Evolutionary conservation across 2,329 filamentous ascomycete species (phyloP).

Genomic region (Pyrenophora seminiperda): DNA sequence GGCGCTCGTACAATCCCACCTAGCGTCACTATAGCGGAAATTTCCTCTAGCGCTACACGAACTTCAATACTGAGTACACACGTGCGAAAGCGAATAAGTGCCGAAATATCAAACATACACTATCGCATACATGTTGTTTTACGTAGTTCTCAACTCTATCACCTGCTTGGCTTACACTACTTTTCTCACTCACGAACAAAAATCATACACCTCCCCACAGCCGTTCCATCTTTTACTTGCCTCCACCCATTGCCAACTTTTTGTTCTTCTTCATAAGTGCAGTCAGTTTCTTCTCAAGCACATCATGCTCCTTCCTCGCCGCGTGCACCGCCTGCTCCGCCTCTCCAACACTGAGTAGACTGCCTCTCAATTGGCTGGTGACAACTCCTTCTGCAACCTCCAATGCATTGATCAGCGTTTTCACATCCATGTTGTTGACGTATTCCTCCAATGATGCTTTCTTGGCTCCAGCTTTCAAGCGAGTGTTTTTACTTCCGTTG

Average conservation of each 20-base stretch:
- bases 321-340: slow-evolving; percentile 43
- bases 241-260: slow-evolving; percentile 27
- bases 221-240: not conserved
- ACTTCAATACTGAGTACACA: too few relatives aligned
- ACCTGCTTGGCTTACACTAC: not conserved
- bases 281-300: slow-evolving; percentile 44
- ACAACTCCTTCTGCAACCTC: slow-evolving; percentile 6
- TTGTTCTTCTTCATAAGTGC: slow-evolving; percentile 47
- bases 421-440: too few relatives aligned
- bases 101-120: too few relatives aligned
- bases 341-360: slow-evolving; percentile 44
- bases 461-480: too few relatives aligned
- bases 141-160: not conserved
- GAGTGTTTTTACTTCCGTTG: not conserved
- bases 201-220: not conserved
- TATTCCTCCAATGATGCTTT: too few relatives aligned
- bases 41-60: too few relatives aligned
- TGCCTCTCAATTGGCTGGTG: slow-evolving; percentile 24
- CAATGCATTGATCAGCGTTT: not conserved
- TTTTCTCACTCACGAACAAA: too few relatives aligned
- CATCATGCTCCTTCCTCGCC: slow-evolving; percentile 45
- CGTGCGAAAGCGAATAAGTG: too few relatives aligned
- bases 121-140: too few relatives aligned
- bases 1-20: too few relatives aligned
- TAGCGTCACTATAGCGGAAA: too few relatives aligned